phyloP scores from a whole-genome alignment of 179 eudicot genomes.

The Spergularia azorica region DNA sequence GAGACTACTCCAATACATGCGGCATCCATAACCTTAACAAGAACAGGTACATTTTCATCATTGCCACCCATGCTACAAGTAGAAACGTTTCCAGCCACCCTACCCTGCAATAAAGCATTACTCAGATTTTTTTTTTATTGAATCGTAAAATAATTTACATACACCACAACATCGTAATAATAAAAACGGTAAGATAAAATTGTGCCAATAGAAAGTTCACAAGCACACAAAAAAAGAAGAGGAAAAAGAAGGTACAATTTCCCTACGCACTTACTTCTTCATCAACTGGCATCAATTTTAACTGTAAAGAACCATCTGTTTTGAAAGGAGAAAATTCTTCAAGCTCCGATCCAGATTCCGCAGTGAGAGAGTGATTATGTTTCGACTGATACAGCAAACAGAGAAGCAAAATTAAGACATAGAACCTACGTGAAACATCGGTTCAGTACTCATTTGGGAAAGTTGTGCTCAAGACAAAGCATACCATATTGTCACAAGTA shows the following conservation, averaged over 20 bases:
- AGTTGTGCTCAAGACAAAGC: neutral
- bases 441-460: neutral
- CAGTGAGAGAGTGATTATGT: slow-evolving; percentile 48
- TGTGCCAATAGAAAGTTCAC: neutral
- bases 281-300: slow-evolving; percentile 71
- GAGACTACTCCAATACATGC: slow-evolving; percentile 51
- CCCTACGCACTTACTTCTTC: slow-evolving; percentile 67
- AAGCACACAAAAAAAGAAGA: neutral
- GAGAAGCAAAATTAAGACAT: slow-evolving; percentile 9
- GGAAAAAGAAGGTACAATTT: neutral
- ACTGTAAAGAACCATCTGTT: slow-evolving; percentile 49
- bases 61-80: slow-evolving; percentile 41
- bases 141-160: neutral
- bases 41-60: slow-evolving; percentile 71
- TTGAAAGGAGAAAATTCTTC: slow-evolving; percentile 74
- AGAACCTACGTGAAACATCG: neutral
- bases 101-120: slow-evolving; percentile 42
- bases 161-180: neutral
- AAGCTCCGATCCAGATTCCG: slow-evolving; percentile 93
- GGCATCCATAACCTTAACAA: slow-evolving; percentile 75
- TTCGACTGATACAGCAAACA: slow-evolving; percentile 47
- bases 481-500: slow-evolving; percentile 61
- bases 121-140: neutral
- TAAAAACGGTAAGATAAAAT: neutral
- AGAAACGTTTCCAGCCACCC: slow-evolving; percentile 47